A percentile compares a stretch with the other conserved stretches of the same genome.
Evolutionary conservation across 306 rosid genomes (phyloP).

Genomic region (Benincasa hispida): DNA sequence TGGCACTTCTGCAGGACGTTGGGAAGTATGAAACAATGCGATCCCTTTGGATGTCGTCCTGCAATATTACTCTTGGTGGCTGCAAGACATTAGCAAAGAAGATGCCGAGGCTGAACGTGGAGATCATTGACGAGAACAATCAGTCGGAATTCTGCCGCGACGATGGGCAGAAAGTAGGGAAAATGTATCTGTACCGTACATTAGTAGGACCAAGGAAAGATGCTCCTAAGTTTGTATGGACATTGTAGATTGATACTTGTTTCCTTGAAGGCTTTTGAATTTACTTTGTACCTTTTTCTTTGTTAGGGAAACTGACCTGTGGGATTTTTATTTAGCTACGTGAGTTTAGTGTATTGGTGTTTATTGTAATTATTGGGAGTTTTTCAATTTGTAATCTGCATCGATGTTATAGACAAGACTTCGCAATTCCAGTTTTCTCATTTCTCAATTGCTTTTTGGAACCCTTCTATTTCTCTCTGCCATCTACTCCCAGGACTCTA

Average conservation of each 20-base stretch:
- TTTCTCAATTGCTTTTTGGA: neutral
- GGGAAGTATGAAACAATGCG: slow-evolving; percentile 99
- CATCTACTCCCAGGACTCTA: too few relatives aligned
- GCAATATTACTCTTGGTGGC: slow-evolving; percentile 66
- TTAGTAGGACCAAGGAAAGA: slow-evolving; percentile 67
- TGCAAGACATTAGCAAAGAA: slow-evolving; percentile 59
- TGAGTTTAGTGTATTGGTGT: slow-evolving; percentile 5
- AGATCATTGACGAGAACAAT: slow-evolving; percentile 65
- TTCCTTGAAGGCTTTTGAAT: neutral
- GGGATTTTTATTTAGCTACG: slow-evolving; percentile 5
- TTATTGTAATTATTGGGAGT: slow-evolving; percentile 10
- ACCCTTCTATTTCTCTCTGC: neutral
- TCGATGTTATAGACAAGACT: slow-evolving; percentile 2
- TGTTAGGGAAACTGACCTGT: slow-evolving; percentile 2
- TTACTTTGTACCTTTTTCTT: neutral
- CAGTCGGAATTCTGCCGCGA: slow-evolving; percentile 25
- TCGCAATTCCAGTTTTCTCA: neutral
- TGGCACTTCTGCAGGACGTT: slow-evolving; percentile 68
- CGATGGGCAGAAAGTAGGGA: slow-evolving; percentile 51
- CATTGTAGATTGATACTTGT: slow-evolving; percentile 38
- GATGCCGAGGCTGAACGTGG: slow-evolving; percentile 82
- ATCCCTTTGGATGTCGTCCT: slow-evolving; percentile 99
- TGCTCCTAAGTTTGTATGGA: slow-evolving; percentile 80
- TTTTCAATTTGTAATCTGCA: neutral
- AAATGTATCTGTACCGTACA: slow-evolving; percentile 79